Base-by-base conservation (phyloP, 192 early-diverging fungal genomes). In the Backusella luteola region DNA sequence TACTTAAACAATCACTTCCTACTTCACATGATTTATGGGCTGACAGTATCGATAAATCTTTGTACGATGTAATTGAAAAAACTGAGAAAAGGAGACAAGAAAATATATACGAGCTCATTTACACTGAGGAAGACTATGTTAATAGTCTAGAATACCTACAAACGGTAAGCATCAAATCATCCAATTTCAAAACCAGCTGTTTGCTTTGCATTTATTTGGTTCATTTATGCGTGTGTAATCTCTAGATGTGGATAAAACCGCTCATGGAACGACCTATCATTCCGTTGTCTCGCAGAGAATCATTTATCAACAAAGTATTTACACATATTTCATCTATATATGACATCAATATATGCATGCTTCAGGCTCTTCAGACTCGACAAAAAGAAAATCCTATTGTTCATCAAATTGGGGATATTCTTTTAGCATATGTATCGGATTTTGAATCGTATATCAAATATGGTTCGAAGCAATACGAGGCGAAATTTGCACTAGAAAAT, bases 371-470 rank as follows among this genome's bases (percentile, higher is more conserved):
- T 67, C 81, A 84, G 7, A 67, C 87, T 67, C 84, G 91, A 17
- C 91, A 92, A 78, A 84, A 86, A 66, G 84, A 90, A 74, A 79
- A 70, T 32, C 81, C 85, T 71, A 73, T 96, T 19, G 89, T 94
- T 63, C 83, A 90, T 71, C 85, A 87, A 75, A 85, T 96, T 38
- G 94, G 94, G 38, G 93, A 95, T 66, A 84, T 95, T 42, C 85
- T 96, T 44, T 76, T 92, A 15, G 71, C 80, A 52, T 85, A 87
- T 72, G 86, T 89, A 1, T 82, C 85, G 38, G 84, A 88, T 70
- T 88, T 94, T 66, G 85, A 92, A 66, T 89, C 91, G 1, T 97
- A 94, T 75, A 89, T 96, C 42, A 87, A 90, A 59, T 98, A 98
- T 85, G 94, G 95, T 29, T 93, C 91, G 17, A 89, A 93, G 77